A percentile compares a stretch with the other conserved stretches of the same genome.
These are phyloP conservation scores for Cryptococcus sp. DNA, from an alignment of 1,284 basidiomycete genomes.

Conservation along the genomic window DNA sequence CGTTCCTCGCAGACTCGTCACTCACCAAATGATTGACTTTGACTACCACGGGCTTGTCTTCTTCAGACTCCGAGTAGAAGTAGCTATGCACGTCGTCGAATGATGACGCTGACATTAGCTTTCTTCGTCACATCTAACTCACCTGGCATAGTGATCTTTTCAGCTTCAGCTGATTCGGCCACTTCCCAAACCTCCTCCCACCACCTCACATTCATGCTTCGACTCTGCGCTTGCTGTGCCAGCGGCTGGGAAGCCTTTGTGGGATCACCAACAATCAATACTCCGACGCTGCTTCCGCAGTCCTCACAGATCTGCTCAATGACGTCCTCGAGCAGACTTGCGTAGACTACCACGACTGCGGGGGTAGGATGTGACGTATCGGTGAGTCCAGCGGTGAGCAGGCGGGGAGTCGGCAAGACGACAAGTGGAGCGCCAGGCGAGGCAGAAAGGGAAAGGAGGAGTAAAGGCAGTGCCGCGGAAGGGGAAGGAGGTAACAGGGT, in stretches of 20 bases:
- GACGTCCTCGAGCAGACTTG: conserved; percentile 29
- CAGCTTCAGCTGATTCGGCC: conserved; percentile 22
- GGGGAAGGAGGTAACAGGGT: conserved; percentile 42
- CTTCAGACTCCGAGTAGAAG: conserved; percentile 29
- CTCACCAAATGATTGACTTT: conserved; percentile 47
- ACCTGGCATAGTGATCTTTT: conserved; percentile 14
- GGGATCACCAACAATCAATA: conserved; percentile 43
- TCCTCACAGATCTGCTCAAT: conserved; percentile 36
- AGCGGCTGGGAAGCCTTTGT: conserved; percentile 9
- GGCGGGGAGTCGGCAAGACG: conserved; percentile 30
- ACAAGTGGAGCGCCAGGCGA: conserved; percentile 34
- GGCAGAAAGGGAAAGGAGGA: conserved; percentile 41
- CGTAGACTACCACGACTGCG: conserved; percentile 39
- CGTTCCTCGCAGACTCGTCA: not conserved
- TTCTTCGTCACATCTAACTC: conserved; percentile 3
- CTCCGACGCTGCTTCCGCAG: conserved; percentile 16
- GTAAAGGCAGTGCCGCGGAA: conserved; percentile 34
- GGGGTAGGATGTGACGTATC: conserved; percentile 29
- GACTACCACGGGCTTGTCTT: conserved; percentile 17
- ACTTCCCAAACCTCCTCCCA: conserved; percentile 50
- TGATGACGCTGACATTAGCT: conserved; percentile 12
- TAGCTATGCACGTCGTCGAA: conserved; percentile 41
- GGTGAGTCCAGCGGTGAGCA: conserved; percentile 27
- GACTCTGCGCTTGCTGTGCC: conserved; percentile 23
- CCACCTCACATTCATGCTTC: conserved; percentile 36